Conservation (phyloP, 2,329 filamentous ascomycete species). For the Colletotrichum sp. region DNA sequence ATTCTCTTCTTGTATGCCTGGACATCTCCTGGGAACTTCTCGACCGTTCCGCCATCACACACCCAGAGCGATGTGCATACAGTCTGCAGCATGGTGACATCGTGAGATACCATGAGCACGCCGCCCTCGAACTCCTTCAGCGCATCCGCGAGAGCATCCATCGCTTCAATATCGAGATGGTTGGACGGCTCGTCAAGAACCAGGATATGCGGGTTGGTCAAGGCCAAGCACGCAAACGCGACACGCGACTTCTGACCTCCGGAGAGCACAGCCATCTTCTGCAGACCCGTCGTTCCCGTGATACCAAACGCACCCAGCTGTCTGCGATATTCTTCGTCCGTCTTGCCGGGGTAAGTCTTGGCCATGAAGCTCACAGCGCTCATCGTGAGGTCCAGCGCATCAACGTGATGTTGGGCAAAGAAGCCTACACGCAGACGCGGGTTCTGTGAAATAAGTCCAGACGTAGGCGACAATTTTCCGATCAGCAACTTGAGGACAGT, state of each 20-base stretch:
- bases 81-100: constrained; percentile 97
- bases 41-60: constrained; percentile 90
- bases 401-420: constrained; percentile 98
- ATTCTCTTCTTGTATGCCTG: constrained; percentile 99
- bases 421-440: constrained; percentile 90
- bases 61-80: constrained; percentile 97
- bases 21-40: constrained; percentile 95
- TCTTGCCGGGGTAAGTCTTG: constrained; percentile 85
- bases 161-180: constrained; percentile 98
- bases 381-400: constrained; percentile 87
- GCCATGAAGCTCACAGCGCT: constrained; percentile 97
- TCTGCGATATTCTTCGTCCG: constrained; percentile 95
- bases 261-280: constrained; percentile 93
- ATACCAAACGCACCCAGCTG: constrained; percentile 90
- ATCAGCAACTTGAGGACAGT: constrained; percentile 98
- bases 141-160: constrained; percentile 91
- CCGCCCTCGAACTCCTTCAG: constrained; percentile 89
- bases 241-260: constrained; percentile 99
- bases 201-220: constrained; percentile 94
- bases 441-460: constrained; percentile 86
- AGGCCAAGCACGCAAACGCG: constrained; percentile 92
- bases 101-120: constrained; percentile 98
- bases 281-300: constrained; percentile 93
- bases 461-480: constrained; percentile 76
- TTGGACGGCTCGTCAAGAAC: constrained; percentile 99